Evolutionary conservation across 2,329 filamentous ascomycete species (phyloP), one percentile per base, ranked within the genome.

Genomic region (Trichoderma pleuroti): DNA sequence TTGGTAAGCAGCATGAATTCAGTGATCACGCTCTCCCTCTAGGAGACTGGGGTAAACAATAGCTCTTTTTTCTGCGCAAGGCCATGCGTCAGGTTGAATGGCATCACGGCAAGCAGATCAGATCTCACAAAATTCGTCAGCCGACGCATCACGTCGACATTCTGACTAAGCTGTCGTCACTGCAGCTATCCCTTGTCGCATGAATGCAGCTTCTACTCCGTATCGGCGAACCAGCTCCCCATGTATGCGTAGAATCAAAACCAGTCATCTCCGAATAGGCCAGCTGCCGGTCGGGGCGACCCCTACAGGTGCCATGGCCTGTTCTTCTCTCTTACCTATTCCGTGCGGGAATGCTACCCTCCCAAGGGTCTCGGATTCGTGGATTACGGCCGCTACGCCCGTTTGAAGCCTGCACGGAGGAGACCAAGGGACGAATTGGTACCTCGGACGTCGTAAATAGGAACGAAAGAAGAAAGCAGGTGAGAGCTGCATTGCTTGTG

Each of bases 201-300:
- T 28, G 16, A 57, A 59, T 36, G 18, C 52, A 46, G 34, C 49
- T 24, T 30, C 26, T 28, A 5, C 26, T 5, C n/a, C n/a, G 21
- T 16, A 18, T 46, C 49, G n/a, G 26, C 54, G 26, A 26, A 24
- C n/a, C 24, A 18, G n/a, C 62, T 54, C 30, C 16, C 21, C 9
- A 36, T 34, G 46, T 56, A n/a, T 32, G 32, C 63, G 24, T 60
- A 14, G 28, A 59, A 32, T 28, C 46, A 52, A 52, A 59, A 42
- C 18, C 49, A 52, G 63, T 68, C 66, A 68, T 68, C 66, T 68
- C 56, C 66, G 66, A 39, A 60, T 52, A 16, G 56, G 21, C 66
- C 66, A 60, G 16, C 56, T 11, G 56, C 52, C 26, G 39, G 21
- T 30, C 42, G 30, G 24, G 54, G 54, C 56, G 28, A 60, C 21